Evolutionary conservation across 2,329 filamentous ascomycete species (phyloP).

Genomic region (Pyrenophora seminiperda): DNA sequence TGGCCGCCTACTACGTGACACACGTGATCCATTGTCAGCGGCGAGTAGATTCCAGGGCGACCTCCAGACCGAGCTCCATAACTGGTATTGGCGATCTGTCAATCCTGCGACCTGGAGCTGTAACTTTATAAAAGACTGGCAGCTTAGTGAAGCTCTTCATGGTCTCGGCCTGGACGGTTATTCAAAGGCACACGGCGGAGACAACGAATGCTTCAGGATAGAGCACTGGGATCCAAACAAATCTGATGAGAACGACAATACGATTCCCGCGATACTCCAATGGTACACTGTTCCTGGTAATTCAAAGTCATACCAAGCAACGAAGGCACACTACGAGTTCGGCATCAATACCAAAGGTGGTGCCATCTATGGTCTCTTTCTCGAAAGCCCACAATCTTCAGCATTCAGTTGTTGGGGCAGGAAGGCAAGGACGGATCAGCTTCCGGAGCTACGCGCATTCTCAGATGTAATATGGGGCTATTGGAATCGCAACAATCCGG

Average conservation of each 20-base stretch:
- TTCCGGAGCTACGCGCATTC: constrained; percentile 18
- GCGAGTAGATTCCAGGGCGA: constrained; percentile 23
- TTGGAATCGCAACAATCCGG: constrained; percentile 18
- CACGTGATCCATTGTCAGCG: constrained; percentile 20
- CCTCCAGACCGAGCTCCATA: constrained; percentile 13
- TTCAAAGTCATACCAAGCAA: constrained; percentile 18
- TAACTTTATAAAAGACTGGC: constrained; percentile 19
- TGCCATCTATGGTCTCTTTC: constrained; percentile 19
- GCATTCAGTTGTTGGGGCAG: constrained; percentile 16
- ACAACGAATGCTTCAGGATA: constrained; percentile 20
- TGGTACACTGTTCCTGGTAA: constrained; percentile 22
- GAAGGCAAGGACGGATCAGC: constrained; percentile 3
- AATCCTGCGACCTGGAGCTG: constrained; percentile 12
- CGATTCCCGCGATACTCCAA: constrained; percentile 18
- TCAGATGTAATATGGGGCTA: constrained; percentile 32
- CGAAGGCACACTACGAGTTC: constrained; percentile 25
- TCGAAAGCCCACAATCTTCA: constrained; percentile 15
- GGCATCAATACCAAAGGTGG: constrained; percentile 17
- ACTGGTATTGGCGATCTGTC: constrained; percentile 24
- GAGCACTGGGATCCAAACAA: constrained; percentile 22
- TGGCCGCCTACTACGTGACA: constrained; percentile 17
- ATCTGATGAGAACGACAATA: constrained; percentile 8
- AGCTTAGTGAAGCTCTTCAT: constrained; percentile 8
- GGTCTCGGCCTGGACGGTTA: constrained; percentile 15
- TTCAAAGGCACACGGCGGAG: constrained; percentile 15